These are phyloP conservation scores for Mesotaenium endlicherianum DNA, from an alignment of 139 green algal species.

Conservation along the genomic window DNA sequence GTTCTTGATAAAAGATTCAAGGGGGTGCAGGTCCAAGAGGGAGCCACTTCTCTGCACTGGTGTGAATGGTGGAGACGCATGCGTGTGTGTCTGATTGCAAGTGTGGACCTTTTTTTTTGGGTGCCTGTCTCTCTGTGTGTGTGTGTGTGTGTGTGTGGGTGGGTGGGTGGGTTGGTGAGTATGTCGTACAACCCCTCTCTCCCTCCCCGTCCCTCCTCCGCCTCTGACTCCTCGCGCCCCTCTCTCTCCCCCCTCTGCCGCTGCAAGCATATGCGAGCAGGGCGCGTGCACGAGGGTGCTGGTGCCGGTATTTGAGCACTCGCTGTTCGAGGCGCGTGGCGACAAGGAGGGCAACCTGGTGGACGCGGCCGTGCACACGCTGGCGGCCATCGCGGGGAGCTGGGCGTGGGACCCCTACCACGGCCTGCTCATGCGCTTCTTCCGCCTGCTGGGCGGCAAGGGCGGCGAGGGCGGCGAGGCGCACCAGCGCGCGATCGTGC, in stretches of 20 bases:
- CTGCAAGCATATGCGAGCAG: too few relatives aligned
- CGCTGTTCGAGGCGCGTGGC: slow-evolving; percentile 10
- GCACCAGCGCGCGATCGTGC: slow-evolving; percentile 24
- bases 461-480: neutral
- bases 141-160: too few relatives aligned
- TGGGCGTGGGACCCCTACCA: slow-evolving; percentile 25
- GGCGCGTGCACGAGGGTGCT: neutral
- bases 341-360: slow-evolving; percentile 27
- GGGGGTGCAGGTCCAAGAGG: too few relatives aligned
- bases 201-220: too few relatives aligned
- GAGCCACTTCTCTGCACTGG: too few relatives aligned
- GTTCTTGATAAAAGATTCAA: too few relatives aligned
- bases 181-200: too few relatives aligned
- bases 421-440: slow-evolving; percentile 24
- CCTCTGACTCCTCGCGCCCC: neutral
- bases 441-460: neutral
- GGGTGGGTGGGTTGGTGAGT: too few relatives aligned
- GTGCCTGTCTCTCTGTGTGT: too few relatives aligned
- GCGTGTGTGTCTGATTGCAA: too few relatives aligned
- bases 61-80: too few relatives aligned
- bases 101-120: too few relatives aligned
- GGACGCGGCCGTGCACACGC: slow-evolving; percentile 5
- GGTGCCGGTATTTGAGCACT: slow-evolving; percentile 6
- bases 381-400: neutral
- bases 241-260: neutral